Conservation (phyloP, 2,329 filamentous ascomycete genomes). For the Aureobasidium sp. region DNA sequence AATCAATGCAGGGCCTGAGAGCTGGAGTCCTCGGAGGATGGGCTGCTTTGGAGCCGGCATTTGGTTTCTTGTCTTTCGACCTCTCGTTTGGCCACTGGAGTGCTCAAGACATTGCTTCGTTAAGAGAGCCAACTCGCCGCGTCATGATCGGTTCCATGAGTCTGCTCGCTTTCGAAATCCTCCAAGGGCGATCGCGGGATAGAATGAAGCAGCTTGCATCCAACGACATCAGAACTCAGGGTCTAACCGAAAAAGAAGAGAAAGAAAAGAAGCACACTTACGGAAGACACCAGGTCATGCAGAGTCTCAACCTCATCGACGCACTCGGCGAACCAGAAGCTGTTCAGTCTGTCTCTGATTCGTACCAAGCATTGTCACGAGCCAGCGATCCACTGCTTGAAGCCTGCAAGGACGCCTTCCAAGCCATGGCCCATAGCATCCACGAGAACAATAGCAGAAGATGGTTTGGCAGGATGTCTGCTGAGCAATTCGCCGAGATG, state of each 20-base stretch:
- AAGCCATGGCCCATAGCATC: slow-evolving; percentile 15
- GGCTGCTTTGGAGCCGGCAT: slow-evolving; percentile 14
- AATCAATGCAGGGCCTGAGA: slow-evolving; percentile 15
- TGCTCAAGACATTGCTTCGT: slow-evolving; percentile 44
- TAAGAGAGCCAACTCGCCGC: slow-evolving; percentile 43
- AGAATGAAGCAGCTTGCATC: slow-evolving; percentile 2
- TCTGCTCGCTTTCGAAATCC: slow-evolving; percentile 16
- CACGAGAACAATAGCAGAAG: slow-evolving; percentile 20
- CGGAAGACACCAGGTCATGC: slow-evolving; percentile 20
- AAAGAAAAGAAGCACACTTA: neutral
- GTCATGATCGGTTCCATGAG: slow-evolving; percentile 33
- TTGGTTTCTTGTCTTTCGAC: slow-evolving; percentile 52
- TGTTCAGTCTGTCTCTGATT: slow-evolving; percentile 6
- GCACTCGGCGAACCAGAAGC: slow-evolving; percentile 4
- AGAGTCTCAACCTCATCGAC: slow-evolving; percentile 18
- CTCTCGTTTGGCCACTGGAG: slow-evolving; percentile 53
- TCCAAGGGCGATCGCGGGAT: slow-evolving; percentile 8
- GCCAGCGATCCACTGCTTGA: slow-evolving; percentile 14
- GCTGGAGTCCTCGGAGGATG: slow-evolving; percentile 17
- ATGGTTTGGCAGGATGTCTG: slow-evolving; percentile 21
- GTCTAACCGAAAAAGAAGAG: neutral
- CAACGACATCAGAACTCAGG: neutral
- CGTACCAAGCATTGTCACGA: slow-evolving; percentile 16
- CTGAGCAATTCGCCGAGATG: slow-evolving; percentile 12
- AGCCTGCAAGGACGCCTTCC: slow-evolving; percentile 4